phyloP scores from a whole-genome alignment of 345 rosid species.

The Eucalyptus tenuipes region DNA sequence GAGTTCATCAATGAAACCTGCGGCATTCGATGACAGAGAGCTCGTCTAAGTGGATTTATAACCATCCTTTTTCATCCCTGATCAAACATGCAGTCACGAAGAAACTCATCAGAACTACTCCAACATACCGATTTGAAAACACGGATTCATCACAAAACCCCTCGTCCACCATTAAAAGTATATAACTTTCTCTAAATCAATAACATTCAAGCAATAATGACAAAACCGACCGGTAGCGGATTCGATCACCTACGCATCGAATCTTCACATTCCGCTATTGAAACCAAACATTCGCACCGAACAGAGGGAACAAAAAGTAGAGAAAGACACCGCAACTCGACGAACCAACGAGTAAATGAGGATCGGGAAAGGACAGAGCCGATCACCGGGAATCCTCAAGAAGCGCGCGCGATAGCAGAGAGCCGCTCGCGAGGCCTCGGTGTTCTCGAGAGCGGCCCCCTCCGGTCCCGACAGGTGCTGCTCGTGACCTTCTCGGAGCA shows the following conservation, averaged over 20 bases:
- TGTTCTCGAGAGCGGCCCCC: slow-evolving; percentile 82
- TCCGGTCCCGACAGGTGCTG: slow-evolving; percentile 77
- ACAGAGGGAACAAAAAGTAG: not conserved
- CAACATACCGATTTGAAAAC: not conserved
- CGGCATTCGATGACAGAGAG: slow-evolving; percentile 77
- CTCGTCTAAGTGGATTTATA: slow-evolving; percentile 76
- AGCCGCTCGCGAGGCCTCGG: slow-evolving; percentile 89
- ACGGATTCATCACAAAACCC: not conserved
- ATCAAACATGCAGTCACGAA: not conserved
- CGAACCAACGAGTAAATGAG: not conserved
- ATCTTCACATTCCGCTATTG: not conserved
- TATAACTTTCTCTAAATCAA: not conserved
- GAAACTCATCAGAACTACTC: not conserved
- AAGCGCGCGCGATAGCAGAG: slow-evolving; percentile 73
- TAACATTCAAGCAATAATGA: not conserved
- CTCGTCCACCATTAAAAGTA: not conserved
- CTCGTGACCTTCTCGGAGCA: slow-evolving; percentile 85
- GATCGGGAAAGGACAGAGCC: not conserved
- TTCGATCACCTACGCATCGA: not conserved
- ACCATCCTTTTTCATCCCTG: slow-evolving; percentile 97
- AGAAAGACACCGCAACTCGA: not conserved
- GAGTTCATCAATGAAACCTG: slow-evolving; percentile 72
- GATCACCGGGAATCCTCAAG: slow-evolving; percentile 89
- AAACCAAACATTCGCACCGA: not conserved
- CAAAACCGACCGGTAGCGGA: not conserved